These are phyloP conservation scores for Pleochaeta shiraiana DNA, from an alignment of 2,329 filamentous ascomycete genomes.

Conservation along the genomic window DNA sequence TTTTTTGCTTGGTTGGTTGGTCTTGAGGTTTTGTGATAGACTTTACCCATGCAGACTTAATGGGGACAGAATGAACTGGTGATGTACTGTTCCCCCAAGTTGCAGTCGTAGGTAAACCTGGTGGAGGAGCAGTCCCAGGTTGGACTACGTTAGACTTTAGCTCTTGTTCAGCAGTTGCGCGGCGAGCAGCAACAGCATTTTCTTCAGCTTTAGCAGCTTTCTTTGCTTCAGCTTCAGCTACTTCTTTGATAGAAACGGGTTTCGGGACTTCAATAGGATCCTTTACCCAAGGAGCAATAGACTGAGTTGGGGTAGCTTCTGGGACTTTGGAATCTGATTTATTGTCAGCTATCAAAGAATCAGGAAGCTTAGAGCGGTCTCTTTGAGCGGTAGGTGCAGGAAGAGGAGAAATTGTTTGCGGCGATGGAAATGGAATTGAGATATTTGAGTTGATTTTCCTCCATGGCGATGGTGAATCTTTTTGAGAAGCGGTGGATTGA, in stretches of 20 bases:
- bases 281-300: constrained; percentile 88
- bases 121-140: constrained; percentile 38
- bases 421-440: constrained; percentile 52
- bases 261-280: constrained; percentile 54
- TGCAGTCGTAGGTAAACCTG: constrained; percentile 66
- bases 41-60: constrained; percentile 27
- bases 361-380: constrained; percentile 62
- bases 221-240: constrained; percentile 85
- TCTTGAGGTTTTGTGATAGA: constrained; percentile 21
- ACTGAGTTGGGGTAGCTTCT: constrained; percentile 34
- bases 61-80: constrained; percentile 13
- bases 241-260: constrained; percentile 85
- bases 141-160: constrained; percentile 30
- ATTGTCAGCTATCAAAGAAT: constrained; percentile 38
- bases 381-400: constrained; percentile 79
- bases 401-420: constrained; percentile 55
- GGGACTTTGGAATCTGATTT: constrained; percentile 64
- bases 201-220: constrained; percentile 83
- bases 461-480: constrained; percentile 23
- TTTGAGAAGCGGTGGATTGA: constrained; percentile 20
- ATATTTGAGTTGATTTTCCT: constrained; percentile 39
- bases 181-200: constrained; percentile 52
- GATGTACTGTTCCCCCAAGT: constrained; percentile 41
- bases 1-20: constrained; percentile 46
- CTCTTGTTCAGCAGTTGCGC: constrained; percentile 63